phyloP scores from a whole-genome alignment of 352 stramenopile species.

The Phytophthora litchii region DNA sequence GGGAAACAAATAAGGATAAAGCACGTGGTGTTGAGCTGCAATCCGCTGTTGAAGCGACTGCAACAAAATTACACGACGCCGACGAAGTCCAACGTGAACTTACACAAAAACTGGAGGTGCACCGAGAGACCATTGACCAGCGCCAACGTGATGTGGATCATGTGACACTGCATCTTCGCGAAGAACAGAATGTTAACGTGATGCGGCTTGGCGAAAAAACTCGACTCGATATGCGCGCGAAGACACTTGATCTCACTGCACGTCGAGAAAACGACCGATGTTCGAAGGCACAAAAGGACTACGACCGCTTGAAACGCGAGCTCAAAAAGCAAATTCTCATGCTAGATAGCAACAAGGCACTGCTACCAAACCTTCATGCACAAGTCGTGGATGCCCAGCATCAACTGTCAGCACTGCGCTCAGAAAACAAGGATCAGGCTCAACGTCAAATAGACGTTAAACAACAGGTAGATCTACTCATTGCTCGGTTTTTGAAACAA shows the following conservation, averaged over 20 bases:
- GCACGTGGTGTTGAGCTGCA: constrained; percentile 47
- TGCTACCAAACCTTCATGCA: constrained; percentile 82
- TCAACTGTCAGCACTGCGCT: constrained; percentile 54
- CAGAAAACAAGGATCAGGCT: constrained; percentile 75
- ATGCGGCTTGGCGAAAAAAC: constrained; percentile 74
- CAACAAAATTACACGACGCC: constrained; percentile 65
- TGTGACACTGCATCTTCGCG: constrained; percentile 83
- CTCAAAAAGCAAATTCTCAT: constrained; percentile 90
- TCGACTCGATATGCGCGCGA: constrained; percentile 67
- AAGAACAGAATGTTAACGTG: constrained; percentile 87
- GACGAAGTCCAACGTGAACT: constrained; percentile 85
- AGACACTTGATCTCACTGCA: constrained; percentile 50
- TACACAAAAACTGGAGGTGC: constrained; percentile 86
- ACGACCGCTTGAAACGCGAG: constrained; percentile 85
- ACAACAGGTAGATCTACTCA: constrained; percentile 91
- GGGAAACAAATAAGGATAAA: constrained; percentile 64
- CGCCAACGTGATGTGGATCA: constrained; percentile 91
- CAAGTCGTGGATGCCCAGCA: constrained; percentile 85
- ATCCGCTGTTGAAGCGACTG: constrained; percentile 44
- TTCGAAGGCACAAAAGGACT: constrained; percentile 72
- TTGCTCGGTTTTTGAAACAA: constrained; percentile 88
- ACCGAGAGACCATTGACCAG: constrained; percentile 91
- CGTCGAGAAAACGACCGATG: constrained; percentile 75
- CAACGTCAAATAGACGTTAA: constrained; percentile 82
- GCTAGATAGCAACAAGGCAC: constrained; percentile 68